Conservation (phyloP, 2,329 filamentous ascomycete genomes). For the Sclerotiophoma versabilis region DNA sequence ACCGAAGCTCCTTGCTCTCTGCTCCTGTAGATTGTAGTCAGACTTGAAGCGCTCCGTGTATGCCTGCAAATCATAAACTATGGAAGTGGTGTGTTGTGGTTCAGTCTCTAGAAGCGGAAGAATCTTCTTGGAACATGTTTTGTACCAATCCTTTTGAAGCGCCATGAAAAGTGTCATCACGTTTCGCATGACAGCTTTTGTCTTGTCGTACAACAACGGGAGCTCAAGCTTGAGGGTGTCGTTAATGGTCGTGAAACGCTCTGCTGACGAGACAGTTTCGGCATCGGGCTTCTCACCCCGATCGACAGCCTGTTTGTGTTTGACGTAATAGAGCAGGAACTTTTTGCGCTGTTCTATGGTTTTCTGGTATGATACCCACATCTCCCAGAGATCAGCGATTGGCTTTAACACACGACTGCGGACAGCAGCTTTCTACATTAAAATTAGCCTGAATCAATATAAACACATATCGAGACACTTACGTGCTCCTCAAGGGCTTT, state of each 20-base stretch:
- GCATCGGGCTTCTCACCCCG: conserved; percentile 86
- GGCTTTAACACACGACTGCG: conserved; percentile 85
- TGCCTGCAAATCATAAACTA: conserved; percentile 72
- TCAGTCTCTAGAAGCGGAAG: conserved; percentile 71
- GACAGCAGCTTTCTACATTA: conserved; percentile 65
- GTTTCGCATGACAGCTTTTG: conserved; percentile 82
- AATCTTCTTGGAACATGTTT: conserved; percentile 83
- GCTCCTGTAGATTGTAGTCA: conserved; percentile 76
- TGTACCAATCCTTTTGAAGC: conserved; percentile 84
- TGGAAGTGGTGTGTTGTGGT: conserved; percentile 50
- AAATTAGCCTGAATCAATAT: conserved; percentile 16
- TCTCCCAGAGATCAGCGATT: conserved; percentile 77
- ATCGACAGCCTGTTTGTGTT: conserved; percentile 77
- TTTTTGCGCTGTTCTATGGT: conserved; percentile 96
- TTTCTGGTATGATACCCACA: conserved; percentile 82
- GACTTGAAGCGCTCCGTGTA: conserved; percentile 79
- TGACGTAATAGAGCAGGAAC: conserved; percentile 87
- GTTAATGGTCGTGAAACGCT: conserved; percentile 90
- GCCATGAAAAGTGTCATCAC: conserved; percentile 84
- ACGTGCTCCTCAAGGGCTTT: conserved; percentile 86
- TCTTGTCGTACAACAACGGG: conserved; percentile 80
- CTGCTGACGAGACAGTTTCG: conserved; percentile 81
- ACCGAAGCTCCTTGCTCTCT: conserved; percentile 72
- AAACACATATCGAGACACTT: conserved; percentile 45
- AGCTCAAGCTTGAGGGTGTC: conserved; percentile 92